phyloP scores from a whole-genome alignment of 495 filamentous ascomycete genomes.

The Neurospora sublineolata region DNA sequence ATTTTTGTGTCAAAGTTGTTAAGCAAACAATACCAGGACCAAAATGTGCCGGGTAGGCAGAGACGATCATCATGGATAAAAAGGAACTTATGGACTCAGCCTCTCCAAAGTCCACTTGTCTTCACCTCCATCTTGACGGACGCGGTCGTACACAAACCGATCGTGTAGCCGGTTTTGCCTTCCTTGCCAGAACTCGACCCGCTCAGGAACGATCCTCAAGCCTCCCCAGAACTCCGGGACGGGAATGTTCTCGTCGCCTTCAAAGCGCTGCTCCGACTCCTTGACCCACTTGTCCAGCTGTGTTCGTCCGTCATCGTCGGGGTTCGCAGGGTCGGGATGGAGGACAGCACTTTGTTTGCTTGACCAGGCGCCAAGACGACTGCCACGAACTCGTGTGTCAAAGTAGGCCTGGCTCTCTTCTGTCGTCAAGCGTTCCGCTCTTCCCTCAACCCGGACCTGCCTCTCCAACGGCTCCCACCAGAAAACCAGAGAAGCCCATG shows the following conservation, averaged over 20 bases:
- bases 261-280: constrained; percentile 62
- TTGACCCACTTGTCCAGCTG: constrained; percentile 56
- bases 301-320: constrained; percentile 47
- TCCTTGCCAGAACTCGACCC: constrained; percentile 93
- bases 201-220: constrained; percentile 70
- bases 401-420: constrained; percentile 83
- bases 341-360: constrained; percentile 74
- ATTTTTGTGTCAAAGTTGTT: background rate
- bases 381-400: constrained; percentile 66
- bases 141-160: constrained; percentile 73
- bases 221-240: constrained; percentile 94
- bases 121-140: constrained; percentile 23
- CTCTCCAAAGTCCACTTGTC: constrained; percentile 47
- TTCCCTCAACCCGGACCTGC: constrained; percentile 77
- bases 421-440: constrained; percentile 48
- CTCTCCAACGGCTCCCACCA: constrained; percentile 68
- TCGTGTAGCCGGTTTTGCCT: constrained; percentile 80
- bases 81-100: constrained; percentile 42
- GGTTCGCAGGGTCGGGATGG: constrained; percentile 27
- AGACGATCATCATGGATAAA: no score
- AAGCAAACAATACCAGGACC: background rate
- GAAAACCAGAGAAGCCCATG: constrained; percentile 60
- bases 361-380: constrained; percentile 85
- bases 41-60: background rate
- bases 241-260: constrained; percentile 64